Evolutionary conservation across 441 rosid genomes (phyloP), one percentile per base, ranked within the genome.

Genomic region (Arabidopsis lyrata): DNA sequence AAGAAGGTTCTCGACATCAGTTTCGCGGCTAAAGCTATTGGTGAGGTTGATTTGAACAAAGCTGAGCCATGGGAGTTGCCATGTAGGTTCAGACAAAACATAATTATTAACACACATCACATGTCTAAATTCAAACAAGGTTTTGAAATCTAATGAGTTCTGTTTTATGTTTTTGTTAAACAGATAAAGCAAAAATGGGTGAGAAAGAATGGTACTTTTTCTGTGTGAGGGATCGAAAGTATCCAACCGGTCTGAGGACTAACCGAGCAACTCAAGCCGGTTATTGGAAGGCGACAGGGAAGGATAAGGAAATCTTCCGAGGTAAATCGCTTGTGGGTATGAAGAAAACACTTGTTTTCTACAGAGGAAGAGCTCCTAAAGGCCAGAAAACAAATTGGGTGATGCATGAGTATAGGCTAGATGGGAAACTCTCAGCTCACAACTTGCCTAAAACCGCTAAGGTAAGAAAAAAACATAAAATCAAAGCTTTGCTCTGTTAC

Each of bases 41-140:
- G 95, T 42, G 97, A 92, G 68, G 97, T 90, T n/a, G 97, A 94
- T 68, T 81, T 94, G 83, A 94, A 94, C 91, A 92, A 88, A 84
- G 88, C 93, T 69, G 99, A 94, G 81, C 99, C 99, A 3, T 94
- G 99, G 99, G 99, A 94, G 49, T 77, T 94, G 63, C 99, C 99
- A 1, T 72, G 99, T 94, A 83, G 71, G 86, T 64, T 34, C 49
- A 29, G 47, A 63, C 48, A 66, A 41, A 9, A 6, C 22, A 56
- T 6, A 20, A 3, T 44, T 3, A 29, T 34, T 20, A 32, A 35
- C 16, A 44, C 12, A 44, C 10, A 34, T 57, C 62, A 3, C 39
- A 0, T 78, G 14, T 57, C 38, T 36, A 6, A 14, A 18, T 35
- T 5, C 7, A 20, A 6, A 24, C 22, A 42, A 34, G 31, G 20